Conservation (phyloP, 2,329 filamentous ascomycete species). For the Triangularia verruculosa region DNA sequence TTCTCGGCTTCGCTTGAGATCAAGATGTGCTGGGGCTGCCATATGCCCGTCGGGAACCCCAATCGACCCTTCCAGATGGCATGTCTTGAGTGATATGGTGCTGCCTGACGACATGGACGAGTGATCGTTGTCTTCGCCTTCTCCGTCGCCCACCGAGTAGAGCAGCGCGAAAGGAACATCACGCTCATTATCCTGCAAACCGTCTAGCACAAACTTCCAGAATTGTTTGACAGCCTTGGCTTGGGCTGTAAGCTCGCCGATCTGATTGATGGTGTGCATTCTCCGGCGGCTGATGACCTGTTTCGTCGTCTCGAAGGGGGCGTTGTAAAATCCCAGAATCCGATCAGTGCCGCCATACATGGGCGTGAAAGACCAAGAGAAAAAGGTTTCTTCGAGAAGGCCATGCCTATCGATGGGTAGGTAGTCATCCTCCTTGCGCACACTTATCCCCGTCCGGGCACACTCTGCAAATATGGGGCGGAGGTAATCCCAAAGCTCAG, state of each 20-base stretch:
- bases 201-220: constrained; percentile 34
- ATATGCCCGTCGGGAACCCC: constrained; percentile 44
- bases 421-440: constrained; percentile 36
- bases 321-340: constrained; percentile 41
- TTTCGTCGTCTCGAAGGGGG: constrained; percentile 38
- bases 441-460: constrained; percentile 34
- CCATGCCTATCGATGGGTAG: constrained; percentile 35
- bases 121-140: constrained; percentile 34
- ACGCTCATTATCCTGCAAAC: constrained; percentile 35
- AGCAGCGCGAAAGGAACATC: constrained; percentile 42
- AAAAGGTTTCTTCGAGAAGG: constrained; percentile 40
- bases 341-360: constrained; percentile 36
- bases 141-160: constrained; percentile 39
- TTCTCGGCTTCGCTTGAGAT: constrained; percentile 36
- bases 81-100: constrained; percentile 38
- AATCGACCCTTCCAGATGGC: constrained; percentile 44
- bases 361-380: constrained; percentile 39
- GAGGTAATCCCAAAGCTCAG: constrained; percentile 43
- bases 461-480: constrained; percentile 36
- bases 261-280: constrained; percentile 34
- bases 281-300: constrained; percentile 34
- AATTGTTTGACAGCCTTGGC: constrained; percentile 36
- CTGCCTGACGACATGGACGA: constrained; percentile 36
- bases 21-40: constrained; percentile 39
- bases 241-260: constrained; percentile 33